phyloP scores from a whole-genome alignment of 768 basidiomycete species.

The Phylloporus arenicola region DNA sequence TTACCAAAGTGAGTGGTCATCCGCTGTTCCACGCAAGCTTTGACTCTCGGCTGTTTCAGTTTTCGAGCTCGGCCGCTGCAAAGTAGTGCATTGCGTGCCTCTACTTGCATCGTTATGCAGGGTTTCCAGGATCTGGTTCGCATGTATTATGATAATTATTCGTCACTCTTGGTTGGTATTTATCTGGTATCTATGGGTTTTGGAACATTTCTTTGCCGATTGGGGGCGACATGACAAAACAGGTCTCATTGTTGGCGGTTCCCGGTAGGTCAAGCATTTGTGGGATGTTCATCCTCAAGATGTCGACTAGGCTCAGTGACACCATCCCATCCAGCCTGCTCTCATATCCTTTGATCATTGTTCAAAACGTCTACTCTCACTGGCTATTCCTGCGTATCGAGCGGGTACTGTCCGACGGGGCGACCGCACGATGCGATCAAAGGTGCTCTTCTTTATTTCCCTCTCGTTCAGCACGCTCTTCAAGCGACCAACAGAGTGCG shows the following conservation, averaged over 20 bases:
- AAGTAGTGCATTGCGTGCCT: slow-evolving; percentile 40
- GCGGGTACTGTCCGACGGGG: not conserved
- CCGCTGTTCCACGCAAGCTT: not conserved
- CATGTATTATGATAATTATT: slow-evolving; percentile 20
- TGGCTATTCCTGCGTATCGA: not conserved
- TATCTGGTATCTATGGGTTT: too few relatives aligned
- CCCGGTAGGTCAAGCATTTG: too few relatives aligned
- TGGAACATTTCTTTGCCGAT: too few relatives aligned
- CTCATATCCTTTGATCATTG: too few relatives aligned
- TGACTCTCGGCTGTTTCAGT: slow-evolving; percentile 37
- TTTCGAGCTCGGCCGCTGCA: slow-evolving; percentile 66
- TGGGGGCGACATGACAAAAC: too few relatives aligned
- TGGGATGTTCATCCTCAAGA: too few relatives aligned
- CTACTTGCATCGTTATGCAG: slow-evolving; percentile 24
- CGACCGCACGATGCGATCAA: not conserved
- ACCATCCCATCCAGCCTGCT: too few relatives aligned
- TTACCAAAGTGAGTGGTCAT: slow-evolving; percentile 62
- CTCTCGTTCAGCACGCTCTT: not conserved
- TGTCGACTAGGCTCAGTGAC: too few relatives aligned
- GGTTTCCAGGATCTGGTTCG: slow-evolving; percentile 21
- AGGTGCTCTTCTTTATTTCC: too few relatives aligned
- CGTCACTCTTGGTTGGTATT: slow-evolving; percentile 10
- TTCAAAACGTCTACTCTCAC: too few relatives aligned
- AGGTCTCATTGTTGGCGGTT: too few relatives aligned
- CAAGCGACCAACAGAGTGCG: not conserved